A percentile compares a stretch with the other conserved stretches of the same genome.
These are phyloP conservation scores for Viridothelium virens DNA, from an alignment of 495 filamentous ascomycete genomes.

Conservation along the genomic window DNA sequence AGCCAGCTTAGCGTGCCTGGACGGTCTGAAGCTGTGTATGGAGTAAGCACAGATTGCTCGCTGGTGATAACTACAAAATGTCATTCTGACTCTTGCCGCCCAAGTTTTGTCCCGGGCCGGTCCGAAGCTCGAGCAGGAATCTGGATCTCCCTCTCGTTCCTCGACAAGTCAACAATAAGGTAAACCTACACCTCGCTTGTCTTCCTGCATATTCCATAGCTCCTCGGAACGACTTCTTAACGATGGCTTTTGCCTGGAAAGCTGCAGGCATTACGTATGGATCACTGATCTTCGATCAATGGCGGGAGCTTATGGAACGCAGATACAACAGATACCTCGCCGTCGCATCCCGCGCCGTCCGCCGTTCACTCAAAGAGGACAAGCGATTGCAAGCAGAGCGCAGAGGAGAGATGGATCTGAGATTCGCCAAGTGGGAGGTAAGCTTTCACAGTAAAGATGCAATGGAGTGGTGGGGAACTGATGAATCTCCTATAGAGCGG, in stretches of 20 bases:
- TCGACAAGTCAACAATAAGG: not conserved
- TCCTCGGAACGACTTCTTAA: slow-evolving; percentile 38
- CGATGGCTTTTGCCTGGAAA: slow-evolving; percentile 99
- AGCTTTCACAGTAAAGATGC: slow-evolving; percentile 20
- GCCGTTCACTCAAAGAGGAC: slow-evolving; percentile 91
- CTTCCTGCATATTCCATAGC: not conserved
- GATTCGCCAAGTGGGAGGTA: slow-evolving; percentile 96
- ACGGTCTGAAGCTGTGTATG: too few species aligned
- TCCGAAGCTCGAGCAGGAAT: too few species aligned
- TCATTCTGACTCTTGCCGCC: too few species aligned
- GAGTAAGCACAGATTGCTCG: too few species aligned
- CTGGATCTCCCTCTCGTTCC: not conserved
- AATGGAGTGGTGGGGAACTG: slow-evolving; percentile 13
- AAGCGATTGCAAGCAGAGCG: slow-evolving; percentile 79
- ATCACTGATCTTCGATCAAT: slow-evolving; percentile 1
- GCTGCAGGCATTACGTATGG: slow-evolving; percentile 89
- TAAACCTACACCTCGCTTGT: too few species aligned
- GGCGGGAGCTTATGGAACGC: not conserved
- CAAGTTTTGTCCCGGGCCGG: too few species aligned
- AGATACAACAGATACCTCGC: slow-evolving; percentile 83
- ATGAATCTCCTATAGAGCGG: slow-evolving; percentile 59
- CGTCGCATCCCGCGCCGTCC: slow-evolving; percentile 67
- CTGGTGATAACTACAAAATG: too few species aligned
- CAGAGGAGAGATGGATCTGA: slow-evolving; percentile 80
- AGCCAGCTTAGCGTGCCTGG: too few species aligned